Base-by-base conservation (phyloP, 2,329 filamentous ascomycete genomes). In the Uncinocarpus reesii region DNA sequence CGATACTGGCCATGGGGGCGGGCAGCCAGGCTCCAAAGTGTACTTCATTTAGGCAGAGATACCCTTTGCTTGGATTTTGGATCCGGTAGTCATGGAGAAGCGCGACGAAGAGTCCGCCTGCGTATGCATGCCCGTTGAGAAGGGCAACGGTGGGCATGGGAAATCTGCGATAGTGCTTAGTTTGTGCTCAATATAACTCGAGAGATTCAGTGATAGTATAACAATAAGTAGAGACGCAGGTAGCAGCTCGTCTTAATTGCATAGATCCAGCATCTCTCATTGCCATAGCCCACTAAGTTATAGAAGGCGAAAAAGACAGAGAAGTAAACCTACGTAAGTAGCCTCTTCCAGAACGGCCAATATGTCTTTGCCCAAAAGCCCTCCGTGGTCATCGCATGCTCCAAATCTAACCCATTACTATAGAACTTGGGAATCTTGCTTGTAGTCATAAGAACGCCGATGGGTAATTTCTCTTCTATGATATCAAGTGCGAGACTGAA, bases 21-120 rank as follows among this genome's bases (percentile, higher is more conserved):
- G 80, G 77, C 29, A 92, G 75, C n/a, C 82, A 78, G 1, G 82
- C 81, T 44, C 86, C 85, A 53, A 92, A 83, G 55, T 88, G 80
- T 11, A 92, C 72, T 68, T 92, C 86, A 65, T 90, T 90, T 56
- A 92, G 69, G 65, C 86, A 90, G 32, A 85, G 64, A 65, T 79
- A 89, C n/a, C 86, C 86, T 16, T 76, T 72, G 1, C 72, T 60
- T 0, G 81, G 76, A 60, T 83, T 83, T 70, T 86, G 84, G 56
- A 92, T 73, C 23, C 86, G 78, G 69, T 92, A 92, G 68, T 90
- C 85, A 66, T 89, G 84, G 66, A 84, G 79, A 77, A 87, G 85
- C 50, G 84, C 78, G 7, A 84, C 71, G 81, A 92, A 89, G 52
- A 89, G 71, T n/a, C 84, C 86, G 38, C 79, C 86, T 4, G 86